Conservation (phyloP, 2,329 filamentous ascomycete genomes). For the Epichloe scottii region DNA sequence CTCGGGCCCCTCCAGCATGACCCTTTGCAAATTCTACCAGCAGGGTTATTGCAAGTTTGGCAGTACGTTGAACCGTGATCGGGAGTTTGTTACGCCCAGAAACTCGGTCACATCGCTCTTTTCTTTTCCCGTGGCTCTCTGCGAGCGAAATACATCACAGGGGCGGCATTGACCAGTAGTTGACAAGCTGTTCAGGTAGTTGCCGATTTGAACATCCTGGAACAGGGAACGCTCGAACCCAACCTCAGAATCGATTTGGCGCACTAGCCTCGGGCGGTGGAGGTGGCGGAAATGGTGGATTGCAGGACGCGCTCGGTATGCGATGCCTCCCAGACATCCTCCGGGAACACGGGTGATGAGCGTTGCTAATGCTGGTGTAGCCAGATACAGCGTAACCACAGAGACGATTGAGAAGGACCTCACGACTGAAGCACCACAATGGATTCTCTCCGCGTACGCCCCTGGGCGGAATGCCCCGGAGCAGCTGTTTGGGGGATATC, state of each 20-base stretch:
- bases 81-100: neutral
- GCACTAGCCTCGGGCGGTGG: constrained; percentile 23
- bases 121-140: neutral
- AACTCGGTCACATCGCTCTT: neutral
- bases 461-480: constrained; percentile 64
- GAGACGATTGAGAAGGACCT: constrained; percentile 55
- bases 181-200: constrained; percentile 23
- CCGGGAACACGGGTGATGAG: neutral
- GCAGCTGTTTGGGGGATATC: constrained; percentile 70
- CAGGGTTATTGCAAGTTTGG: constrained; percentile 41
- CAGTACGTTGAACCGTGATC: constrained; percentile 14
- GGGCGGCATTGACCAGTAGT: neutral
- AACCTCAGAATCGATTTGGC: constrained; percentile 44
- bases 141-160: neutral
- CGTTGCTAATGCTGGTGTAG: constrained; percentile 7
- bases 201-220: constrained; percentile 44
- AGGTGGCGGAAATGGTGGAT: constrained; percentile 15
- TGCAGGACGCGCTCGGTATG: constrained; percentile 13
- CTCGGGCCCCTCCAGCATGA: constrained; percentile 17
- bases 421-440: constrained; percentile 59
- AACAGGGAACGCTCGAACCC: constrained; percentile 21
- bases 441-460: constrained; percentile 78
- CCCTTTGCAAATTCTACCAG: constrained; percentile 35
- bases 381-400: constrained; percentile 39
- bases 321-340: neutral